Evolutionary conservation across 148 eudicot species (phyloP), one percentile per base, ranked within the genome.

Genomic region (Vaccinium macrocarpon): DNA sequence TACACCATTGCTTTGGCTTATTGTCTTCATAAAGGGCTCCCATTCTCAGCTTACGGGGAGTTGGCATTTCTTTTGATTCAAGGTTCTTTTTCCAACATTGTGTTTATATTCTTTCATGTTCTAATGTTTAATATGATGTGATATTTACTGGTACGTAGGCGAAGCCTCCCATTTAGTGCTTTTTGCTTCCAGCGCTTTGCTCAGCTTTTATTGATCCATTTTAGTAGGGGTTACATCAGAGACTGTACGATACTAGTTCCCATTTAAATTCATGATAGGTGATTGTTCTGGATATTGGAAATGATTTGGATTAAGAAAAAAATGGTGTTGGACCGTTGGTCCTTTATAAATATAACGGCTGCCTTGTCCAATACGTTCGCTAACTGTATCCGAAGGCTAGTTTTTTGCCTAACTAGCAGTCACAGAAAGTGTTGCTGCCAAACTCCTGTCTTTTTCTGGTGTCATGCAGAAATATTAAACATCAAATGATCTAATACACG

Each of bases 31-130:
- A 95, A 95, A 89, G 99, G 96, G 72, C 96, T 97, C 79, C 99
- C 99, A 38, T 95, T 97, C 87, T 97, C 98, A 35, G 99, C 99
- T 49, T 97, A 90, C 84, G 99, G 99, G 80, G 99, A 97, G 86
- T 90, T 92, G 89, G 93, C 90, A 3, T 96, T 96, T 91, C 92
- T 96, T 56, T 85, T 96, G 87, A 86, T 91, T 68, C 98, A 97
- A 92, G 99, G 99, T 94, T 85, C 66, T 82, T 66, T 85, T 2
- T 10, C n/a, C 27, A 25, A 6, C 50, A 70, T 42, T 57, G 56
- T 19, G 71, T n/a, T 73, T 16, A 15, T 25, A 42, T 70, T 76
- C 52, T 61, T 56, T 51, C 16, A 27, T 53, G 46, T 81, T 15
- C 11, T 71, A 49, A 52, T 29, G 19, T 29, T 70, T 18, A 9